Evolutionary conservation across 306 rosid genomes (phyloP), one percentile per base, ranked within the genome.

Genomic region (Oemleria cerasiformis): DNA sequence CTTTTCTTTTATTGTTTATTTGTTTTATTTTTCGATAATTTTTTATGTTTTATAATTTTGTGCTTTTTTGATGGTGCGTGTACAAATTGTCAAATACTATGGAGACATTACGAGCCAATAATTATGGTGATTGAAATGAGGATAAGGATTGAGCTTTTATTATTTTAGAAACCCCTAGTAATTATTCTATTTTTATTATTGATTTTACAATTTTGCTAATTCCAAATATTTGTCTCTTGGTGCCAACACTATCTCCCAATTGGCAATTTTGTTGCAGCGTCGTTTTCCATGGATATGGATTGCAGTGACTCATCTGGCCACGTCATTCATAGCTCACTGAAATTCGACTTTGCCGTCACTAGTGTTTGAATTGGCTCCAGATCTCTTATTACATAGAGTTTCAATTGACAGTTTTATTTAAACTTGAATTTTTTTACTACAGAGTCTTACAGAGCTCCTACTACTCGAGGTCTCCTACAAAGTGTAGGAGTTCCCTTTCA

Each of bases 191-290:
- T 38, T 3, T 7, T 53, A n/a, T 47, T 59, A 1, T 39, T 53
- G 20, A 70, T 67, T 69, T 50, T 30, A 77, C 53, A 75, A 76
- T 71, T 7, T 30, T 15, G 65, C n/a, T 72, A 60, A 30, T 30
- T 1, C 36, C 3, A 30, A 1, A 30, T 30, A 30, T 30, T 30
- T 30, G 4, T 30, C 3, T 30, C 2, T 30, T 30, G 2, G 36
- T 30, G 36, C 36, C 36, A 30, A 30, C 36, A 1, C 3, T 30
- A 30, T 30, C 0, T 1, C 4, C 36, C 36, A 30, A 30, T 44
- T 45, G 13, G 17, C 9, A 21, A 30, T 20, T 54, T 14, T 44
- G 72, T 60, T 68, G 55, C 34, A 45, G 56, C 39, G 65, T 72
- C 44, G 17, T 75, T 59, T 11, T 69, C 58, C n/a, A 30, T 30